Base-by-base conservation (phyloP, 1,284 basidiomycete genomes). In the Ganoderma resinaceum region DNA sequence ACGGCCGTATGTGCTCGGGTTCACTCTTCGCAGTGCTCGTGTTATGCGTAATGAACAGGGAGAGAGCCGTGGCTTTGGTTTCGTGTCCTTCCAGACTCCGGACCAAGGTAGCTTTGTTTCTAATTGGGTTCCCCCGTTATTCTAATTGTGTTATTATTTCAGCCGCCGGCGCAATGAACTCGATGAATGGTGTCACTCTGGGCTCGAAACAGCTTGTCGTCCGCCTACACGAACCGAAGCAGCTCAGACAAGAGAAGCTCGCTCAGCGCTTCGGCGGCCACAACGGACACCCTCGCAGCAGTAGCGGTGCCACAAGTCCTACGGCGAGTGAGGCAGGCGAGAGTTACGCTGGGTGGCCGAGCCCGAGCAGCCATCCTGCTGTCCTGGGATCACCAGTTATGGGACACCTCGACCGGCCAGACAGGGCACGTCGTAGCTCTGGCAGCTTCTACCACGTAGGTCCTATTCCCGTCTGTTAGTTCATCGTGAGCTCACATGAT, bases 11-110 rank as follows among this genome's bases (percentile, higher is more conserved):
- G 23, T 38, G n/a, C 58, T 42, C 9, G 16, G 29, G 8, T 63
- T 77, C 43, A 65, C 38, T 42, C 33, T 61, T 42, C 35, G 37
- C 68, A 95, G 95, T 78, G 96, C 96, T 33, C 90, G 95, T 67
- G 95, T 98, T 61, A 98, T 98, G 96, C 89, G 95, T 31, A 96
- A 96, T 76, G 92, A 96, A 73, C 83, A 77, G 62, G 93, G 94
- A 29, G 89, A 93, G 65, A 95, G 93, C 78, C 91, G 95, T 67
- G 95, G 95, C 6, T 98, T 97, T 77, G 96, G 96, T n/a, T 99
- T 98, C 77, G 97, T 98, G 67, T 95, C 93, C 33, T 98, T 84
- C 81, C 91, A 94, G 76, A 87, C 87, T 16, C 93, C 95, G 16
- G 90, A 93, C 72, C 92, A 95, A 86, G 94, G 94, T 94, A 74